Conservation (phyloP, 78 protist species). For the Dictyostelium purpureum region DNA sequence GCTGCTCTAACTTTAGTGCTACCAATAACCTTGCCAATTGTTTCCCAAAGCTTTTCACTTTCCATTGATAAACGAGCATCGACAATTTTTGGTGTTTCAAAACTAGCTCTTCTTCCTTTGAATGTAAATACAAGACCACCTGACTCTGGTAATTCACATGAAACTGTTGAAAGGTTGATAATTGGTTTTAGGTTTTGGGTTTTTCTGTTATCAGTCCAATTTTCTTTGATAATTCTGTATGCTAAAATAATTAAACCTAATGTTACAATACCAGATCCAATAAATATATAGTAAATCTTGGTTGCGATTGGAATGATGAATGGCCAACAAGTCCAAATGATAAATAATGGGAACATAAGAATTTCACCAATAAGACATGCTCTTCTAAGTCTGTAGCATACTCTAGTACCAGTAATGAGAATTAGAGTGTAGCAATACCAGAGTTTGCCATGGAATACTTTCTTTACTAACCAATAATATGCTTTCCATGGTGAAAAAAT, state of each 20-base stretch:
- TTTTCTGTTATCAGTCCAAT: slow-evolving; percentile 18
- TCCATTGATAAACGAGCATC: slow-evolving; percentile 52
- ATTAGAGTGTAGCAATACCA: slow-evolving; percentile 47
- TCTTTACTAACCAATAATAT: slow-evolving; percentile 64
- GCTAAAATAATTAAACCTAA: neutral
- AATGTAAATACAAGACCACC: slow-evolving; percentile 56
- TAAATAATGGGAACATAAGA: slow-evolving; percentile 74
- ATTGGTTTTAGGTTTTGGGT: neutral
- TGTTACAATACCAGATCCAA: slow-evolving; percentile 27
- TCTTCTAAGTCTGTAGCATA: slow-evolving; percentile 58
- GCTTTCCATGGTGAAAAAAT: slow-evolving; percentile 61
- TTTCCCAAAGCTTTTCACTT: slow-evolving; percentile 52
- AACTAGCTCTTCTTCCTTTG: neutral
- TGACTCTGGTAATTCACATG: slow-evolving; percentile 13
- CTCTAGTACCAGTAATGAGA: neutral
- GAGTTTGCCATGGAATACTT: slow-evolving; percentile 56
- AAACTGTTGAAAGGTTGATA: neutral
- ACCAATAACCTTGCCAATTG: slow-evolving; percentile 33
- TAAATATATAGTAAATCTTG: slow-evolving; percentile 65
- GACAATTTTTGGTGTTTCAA: neutral
- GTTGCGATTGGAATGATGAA: slow-evolving; percentile 59
- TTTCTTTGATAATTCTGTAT: slow-evolving; percentile 24
- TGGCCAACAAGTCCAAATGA: slow-evolving; percentile 74
- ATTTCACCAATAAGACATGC: slow-evolving; percentile 72
- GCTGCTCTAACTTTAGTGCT: slow-evolving; percentile 45